These are phyloP conservation scores for Nitzschia putrida DNA, from an alignment of 108 stramenopile species.

Conservation along the genomic window DNA sequence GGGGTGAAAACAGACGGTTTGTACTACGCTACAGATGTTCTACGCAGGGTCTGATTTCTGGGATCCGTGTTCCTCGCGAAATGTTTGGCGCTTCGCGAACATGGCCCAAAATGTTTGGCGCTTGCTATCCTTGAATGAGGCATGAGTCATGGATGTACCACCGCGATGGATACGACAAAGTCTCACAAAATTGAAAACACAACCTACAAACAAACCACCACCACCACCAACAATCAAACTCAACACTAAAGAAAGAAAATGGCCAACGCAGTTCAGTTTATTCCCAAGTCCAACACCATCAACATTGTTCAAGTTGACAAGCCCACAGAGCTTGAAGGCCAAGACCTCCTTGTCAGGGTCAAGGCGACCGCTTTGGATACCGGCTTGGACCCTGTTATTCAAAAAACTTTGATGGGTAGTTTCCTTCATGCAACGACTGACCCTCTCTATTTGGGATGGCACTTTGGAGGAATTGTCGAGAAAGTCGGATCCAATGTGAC, in stretches of 20 bases:
- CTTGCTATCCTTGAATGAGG: too few relatives aligned
- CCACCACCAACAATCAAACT: too few relatives aligned
- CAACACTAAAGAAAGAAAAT: neutral
- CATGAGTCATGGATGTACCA: neutral
- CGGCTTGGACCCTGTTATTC: constrained; percentile 9
- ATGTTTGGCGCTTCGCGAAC: neutral
- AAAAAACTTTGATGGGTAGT: constrained; percentile 9
- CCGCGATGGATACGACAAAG: neutral
- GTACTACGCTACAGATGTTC: too few relatives aligned
- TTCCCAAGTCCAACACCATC: neutral
- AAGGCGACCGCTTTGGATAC: constrained; percentile 38
- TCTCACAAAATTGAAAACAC: neutral
- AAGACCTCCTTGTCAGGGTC: constrained; percentile 34
- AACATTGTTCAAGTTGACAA: neutral
- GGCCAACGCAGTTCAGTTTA: neutral
- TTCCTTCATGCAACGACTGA: constrained; percentile 20
- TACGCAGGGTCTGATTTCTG: too few relatives aligned
- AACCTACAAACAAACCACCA: too few relatives aligned
- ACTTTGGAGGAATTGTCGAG: constrained; percentile 33
- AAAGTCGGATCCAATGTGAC: neutral
- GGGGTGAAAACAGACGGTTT: too few relatives aligned
- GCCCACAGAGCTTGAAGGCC: neutral
- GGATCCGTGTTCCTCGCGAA: too few relatives aligned
- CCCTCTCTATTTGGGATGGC: constrained; percentile 28
- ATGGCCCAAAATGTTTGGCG: neutral